Base-by-base conservation (phyloP, 192 early-diverging fungal genomes). In the Coemansia sp. region DNA sequence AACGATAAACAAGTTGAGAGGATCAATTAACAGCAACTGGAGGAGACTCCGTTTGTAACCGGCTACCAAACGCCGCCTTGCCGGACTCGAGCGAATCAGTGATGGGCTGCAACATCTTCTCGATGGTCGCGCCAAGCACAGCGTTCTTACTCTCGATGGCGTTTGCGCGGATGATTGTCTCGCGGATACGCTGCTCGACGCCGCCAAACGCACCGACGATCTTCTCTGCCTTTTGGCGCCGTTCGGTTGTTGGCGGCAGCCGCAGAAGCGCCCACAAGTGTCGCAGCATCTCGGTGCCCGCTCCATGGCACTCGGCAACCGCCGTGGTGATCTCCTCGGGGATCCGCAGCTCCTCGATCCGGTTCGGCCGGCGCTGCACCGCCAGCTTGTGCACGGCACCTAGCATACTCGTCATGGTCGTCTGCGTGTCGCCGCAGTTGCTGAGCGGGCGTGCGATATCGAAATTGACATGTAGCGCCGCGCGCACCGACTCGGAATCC, bases 221-320 rank as follows among this genome's bases (percentile, higher is more conserved):
- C 48, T 72, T 80, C 20, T 70, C 68, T 0, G 78, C 71, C 54
- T 72, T 75, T n/a, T 76, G 41, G 38, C 45, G 56, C 19, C 71
- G 67, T 25, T 74, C 74, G 11, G 53, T 48, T 1, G 82, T 74
- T 14, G 32, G 65, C 3, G 77, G 78, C 65, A 79, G 43, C 4
- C 65, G 67, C 7, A 84, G 29, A 5, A 76, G 59, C 5, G 75
- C 71, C 82, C 82, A 84, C 54, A 84, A 43, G 35, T 84, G 82
- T 6, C 78, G 76, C 22, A 84, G 69, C 74, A 84, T 84, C 50
- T 84, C 82, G 13, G 69, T 76, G 15, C 82, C 78, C 1, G 75
- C 71, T 25, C 75, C 75, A 53, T 84, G 78, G 53, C 82, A 84
- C 53, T 79, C 71, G 34, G 69, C 68, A 15, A 81, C 63, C 0